Conservation (phyloP, 441 rosid genomes). For the Populus hybrid region DNA sequence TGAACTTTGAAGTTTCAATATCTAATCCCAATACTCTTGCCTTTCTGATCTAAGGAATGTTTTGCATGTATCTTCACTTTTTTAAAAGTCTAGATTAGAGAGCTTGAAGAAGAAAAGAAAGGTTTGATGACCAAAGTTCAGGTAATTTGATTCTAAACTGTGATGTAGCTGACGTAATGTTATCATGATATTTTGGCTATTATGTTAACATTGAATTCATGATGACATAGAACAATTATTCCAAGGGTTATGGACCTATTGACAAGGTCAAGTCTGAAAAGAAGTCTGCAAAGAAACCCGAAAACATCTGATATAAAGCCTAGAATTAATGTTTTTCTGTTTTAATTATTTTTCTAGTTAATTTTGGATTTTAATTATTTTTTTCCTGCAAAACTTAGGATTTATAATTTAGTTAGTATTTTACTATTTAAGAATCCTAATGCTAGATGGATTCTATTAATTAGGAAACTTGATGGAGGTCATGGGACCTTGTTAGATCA, state of each 20-base stretch:
- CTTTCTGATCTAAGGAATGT: slow-evolving; percentile 7
- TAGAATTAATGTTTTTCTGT: too few relatives aligned
- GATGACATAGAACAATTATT: not conserved
- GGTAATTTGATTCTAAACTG: slow-evolving; percentile 48
- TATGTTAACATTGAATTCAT: not conserved
- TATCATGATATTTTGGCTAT: not conserved
- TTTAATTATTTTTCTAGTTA: not conserved
- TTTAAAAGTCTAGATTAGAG: slow-evolving; percentile 67
- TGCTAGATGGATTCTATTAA: too few relatives aligned
- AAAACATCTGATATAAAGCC: too few relatives aligned
- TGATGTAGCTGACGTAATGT: slow-evolving; percentile 1
- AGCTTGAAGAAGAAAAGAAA: slow-evolving; percentile 98
- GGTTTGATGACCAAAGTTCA: slow-evolving; percentile 90
- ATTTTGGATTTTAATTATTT: not conserved
- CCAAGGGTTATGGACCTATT: too few relatives aligned
- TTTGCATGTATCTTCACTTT: slow-evolving; percentile 21
- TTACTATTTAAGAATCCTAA: too few relatives aligned
- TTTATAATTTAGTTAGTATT: too few relatives aligned
- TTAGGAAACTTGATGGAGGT: too few relatives aligned
- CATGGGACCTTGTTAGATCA: too few relatives aligned
- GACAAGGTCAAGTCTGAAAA: too few relatives aligned
- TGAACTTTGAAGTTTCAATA: slow-evolving; percentile 11
- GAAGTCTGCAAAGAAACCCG: too few relatives aligned
- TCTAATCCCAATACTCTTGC: not conserved
- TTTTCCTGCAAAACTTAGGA: too few relatives aligned